Evolutionary conservation across 805 yeast species (phyloP).

Genomic region (Nakazawaea populi): DNA sequence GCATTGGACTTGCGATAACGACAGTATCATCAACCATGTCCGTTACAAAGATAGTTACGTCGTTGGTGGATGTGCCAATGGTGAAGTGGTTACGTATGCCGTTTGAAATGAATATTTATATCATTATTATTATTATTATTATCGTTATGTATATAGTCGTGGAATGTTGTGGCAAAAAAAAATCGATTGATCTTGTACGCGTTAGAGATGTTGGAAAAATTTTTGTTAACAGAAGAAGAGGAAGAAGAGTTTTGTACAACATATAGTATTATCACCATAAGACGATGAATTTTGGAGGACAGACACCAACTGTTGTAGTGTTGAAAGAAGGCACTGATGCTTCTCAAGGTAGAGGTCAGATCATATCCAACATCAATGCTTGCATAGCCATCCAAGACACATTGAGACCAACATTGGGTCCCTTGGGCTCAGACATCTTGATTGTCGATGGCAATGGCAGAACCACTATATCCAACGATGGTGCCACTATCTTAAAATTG

Average conservation of each 20-base stretch:
- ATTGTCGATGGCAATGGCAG: constrained; percentile 78
- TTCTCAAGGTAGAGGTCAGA: constrained; percentile 95
- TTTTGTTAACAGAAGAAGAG: too few relatives aligned
- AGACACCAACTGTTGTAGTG: constrained; percentile 97
- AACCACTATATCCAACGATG: constrained; percentile 96
- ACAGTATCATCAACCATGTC: constrained; percentile 33
- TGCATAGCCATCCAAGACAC: constrained; percentile 97
- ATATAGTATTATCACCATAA: not conserved
- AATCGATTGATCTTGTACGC: too few relatives aligned
- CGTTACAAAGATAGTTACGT: constrained; percentile 59
- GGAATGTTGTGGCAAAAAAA: too few relatives aligned
- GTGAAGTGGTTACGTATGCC: constrained; percentile 64
- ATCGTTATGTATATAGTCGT: too few relatives aligned
- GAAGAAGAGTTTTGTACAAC: too few relatives aligned
- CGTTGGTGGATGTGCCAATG: constrained; percentile 58
- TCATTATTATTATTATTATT: not conserved
- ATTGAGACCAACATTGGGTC: constrained; percentile 91
- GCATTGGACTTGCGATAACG: constrained; percentile 49
- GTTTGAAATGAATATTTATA: constrained; percentile 14
- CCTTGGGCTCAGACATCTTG: constrained; percentile 92
- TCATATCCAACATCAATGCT: constrained; percentile 91
- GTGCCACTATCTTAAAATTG: constrained; percentile 90
- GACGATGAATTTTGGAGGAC: constrained; percentile 80
- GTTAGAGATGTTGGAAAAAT: too few relatives aligned
- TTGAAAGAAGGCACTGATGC: constrained; percentile 97